Evolutionary conservation across 768 basidiomycete species (phyloP).

Genomic region (Pleurotus eryngii): DNA sequence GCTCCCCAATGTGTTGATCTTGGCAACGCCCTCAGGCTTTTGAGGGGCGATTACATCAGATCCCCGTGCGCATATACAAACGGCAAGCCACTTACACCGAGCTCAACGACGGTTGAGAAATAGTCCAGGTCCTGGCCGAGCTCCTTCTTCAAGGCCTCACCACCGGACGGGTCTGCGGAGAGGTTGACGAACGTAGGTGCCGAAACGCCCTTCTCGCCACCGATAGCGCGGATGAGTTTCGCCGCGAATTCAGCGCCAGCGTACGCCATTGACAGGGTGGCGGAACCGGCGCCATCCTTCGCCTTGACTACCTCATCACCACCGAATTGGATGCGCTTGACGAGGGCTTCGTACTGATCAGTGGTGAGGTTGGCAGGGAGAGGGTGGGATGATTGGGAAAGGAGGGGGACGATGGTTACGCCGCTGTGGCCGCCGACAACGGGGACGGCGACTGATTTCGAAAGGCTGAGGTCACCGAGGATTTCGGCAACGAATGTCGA

Average conservation of each 20-base stretch:
- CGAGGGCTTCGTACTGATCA: constrained; percentile 52
- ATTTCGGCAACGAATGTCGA: constrained; percentile 91
- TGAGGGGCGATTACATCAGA: constrained; percentile 8
- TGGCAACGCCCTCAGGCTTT: constrained; percentile 76
- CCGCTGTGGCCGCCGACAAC: constrained; percentile 96
- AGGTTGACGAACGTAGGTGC: constrained; percentile 84
- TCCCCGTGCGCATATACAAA: not conserved
- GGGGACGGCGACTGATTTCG: constrained; percentile 69
- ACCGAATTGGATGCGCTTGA: constrained; percentile 90
- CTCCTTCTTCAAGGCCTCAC: constrained; percentile 72
- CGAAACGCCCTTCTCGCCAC: constrained; percentile 85
- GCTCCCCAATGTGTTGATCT: constrained; percentile 77
- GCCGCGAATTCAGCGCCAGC: constrained; percentile 88
- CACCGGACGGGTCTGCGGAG: constrained; percentile 65
- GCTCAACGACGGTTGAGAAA: constrained; percentile 87
- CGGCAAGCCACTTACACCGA: constrained; percentile 64
- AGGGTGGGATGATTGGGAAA: constrained; percentile 84
- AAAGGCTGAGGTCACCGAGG: constrained; percentile 57
- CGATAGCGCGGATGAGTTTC: constrained; percentile 79
- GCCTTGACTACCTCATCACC: constrained; percentile 99
- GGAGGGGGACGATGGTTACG: constrained; percentile 89
- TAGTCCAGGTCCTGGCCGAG: constrained; percentile 75
- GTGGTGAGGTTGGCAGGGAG: constrained; percentile 57
- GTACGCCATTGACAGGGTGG: constrained; percentile 96
- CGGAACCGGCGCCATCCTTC: constrained; percentile 91